Evolutionary conservation across 257 asterid genomes (phyloP), one percentile per base, ranked within the genome.

Genomic region (Striga asiatica): DNA sequence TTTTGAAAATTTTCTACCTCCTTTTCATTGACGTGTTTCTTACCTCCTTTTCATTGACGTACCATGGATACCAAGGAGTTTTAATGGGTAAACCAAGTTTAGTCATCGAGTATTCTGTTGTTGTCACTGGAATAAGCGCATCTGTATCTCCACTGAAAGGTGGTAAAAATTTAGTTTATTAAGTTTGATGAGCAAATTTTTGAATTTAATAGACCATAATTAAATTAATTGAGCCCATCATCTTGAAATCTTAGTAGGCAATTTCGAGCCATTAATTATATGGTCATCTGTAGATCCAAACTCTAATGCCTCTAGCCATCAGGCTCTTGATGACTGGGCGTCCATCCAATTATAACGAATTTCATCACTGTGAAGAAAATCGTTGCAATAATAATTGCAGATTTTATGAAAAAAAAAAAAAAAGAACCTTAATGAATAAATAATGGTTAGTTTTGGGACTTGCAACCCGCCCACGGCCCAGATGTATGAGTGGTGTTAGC

Each of bases 251-350:
- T n/a, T 41, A 2, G 8, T 3, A 41, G 13, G 48, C 17, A n/a
- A 16, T 41, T 3, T 4, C 13, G 13, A n/a, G 4, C 19, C 21
- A n/a, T 13, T 21, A n/a, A 3, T 3, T 28, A 11, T 3, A 13
- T 29, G 37, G 66, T 56, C 62, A 60, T 73, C 77, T 66, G 64
- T 71, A 71, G 24, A 71, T 49, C 77, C 76, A 71, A 8, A 71
- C 58, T 20, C 71, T n/a, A 42, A 66, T 24, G 58, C 69, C 73
- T 32, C 58, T 56, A 27, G 70, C 58, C 49, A 66, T 66, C 51
- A 71, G 72, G 56, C 22, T 19, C 64, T 66, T 32, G 37, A 71
- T 57, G 38, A 68, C 57, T 3, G 77, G 66, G 20, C 31, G 8
- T 66, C 73, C 24, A 57, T 71, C 64, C 73, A 71, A 60, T 27